Base-by-base conservation (phyloP, 116 monocot genomes). In the Cymodocea nodosa region DNA sequence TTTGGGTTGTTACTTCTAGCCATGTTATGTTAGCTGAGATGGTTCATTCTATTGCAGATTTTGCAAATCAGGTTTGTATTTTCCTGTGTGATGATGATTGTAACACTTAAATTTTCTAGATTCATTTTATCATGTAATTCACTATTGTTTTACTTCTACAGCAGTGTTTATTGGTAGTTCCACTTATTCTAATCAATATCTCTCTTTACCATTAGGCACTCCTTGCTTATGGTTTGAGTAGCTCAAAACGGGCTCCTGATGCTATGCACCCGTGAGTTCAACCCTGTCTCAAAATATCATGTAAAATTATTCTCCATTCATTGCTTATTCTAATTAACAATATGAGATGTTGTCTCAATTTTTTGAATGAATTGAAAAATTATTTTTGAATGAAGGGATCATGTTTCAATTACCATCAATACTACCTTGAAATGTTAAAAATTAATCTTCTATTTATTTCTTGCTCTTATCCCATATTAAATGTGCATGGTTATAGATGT, bases 21-120 rank as follows among this genome's bases (percentile, higher is more conserved):
- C 97, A 97, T 88, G 97, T 97, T 66, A 97, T 97, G 97, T 68
- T 97, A 44, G 97, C 97, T 71, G 97, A 97, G 74, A 80, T 88
- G 34, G 77, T 97, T 17, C 97, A 97, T 58, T 97, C 97, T 8
- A 54, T 84, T 82, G 86, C 97, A 17, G 97, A 97, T 75, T 88
- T 97, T 79, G 91, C 97, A 25, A 97, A 97, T 73, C 97, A 97
- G 91, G 97, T 97, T 79, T 10, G 20, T 48, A 5, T 35, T 73
- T 19, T 65, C 40, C 53, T 44, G 56, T 16, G 62, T 37, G 14
- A 70, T 10, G 44, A 44, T 44, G 44, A 8, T 10, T 12, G 12
- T 44, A 44, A 10, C 44, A 44, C 44, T 44, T 8, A 2, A 62
- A 10, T 62, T 36, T 62, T 50, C 7, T 51, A 59, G 48, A 19